Evolutionary conservation across 2,329 filamentous ascomycete species (phyloP), one percentile per base, ranked within the genome.

Genomic region (Calonectria fujianensis): DNA sequence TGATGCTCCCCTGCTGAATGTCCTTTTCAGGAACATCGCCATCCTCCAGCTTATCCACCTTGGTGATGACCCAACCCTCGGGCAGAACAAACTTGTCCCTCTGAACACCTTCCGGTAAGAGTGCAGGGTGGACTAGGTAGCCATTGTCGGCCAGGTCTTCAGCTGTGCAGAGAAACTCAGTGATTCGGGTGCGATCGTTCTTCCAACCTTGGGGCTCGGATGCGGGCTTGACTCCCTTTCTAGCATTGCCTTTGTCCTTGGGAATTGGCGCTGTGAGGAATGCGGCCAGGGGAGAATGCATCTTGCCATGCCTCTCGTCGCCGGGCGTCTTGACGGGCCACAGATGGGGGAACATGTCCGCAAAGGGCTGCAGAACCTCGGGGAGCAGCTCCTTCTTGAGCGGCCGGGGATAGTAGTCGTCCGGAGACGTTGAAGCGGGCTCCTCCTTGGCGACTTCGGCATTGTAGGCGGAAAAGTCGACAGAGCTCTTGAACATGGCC

Each of bases 271-370:
- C 92, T 6, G 93, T 94, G 76, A 98, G 90, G 87, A 98, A 96
- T 1, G 95, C 93, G 76, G 95, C 92, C 41, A 98, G 87, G 3
- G 97, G 96, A 5, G 97, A 98, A 84, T 97, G 94, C 82, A 99
- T 91, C 82, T 93, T 94, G 78, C 91, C 91, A 81, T 93, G 91
- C 82, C 93, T 94, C 78, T 95, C 94, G 83, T 98, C 96, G 5
- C 96, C 97, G 3, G 95, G 95, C 0, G 95, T 94, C 82, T 92
- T 94, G 73, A 98, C 91, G 13, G 96, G 96, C 96, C 97, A 98
- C 50, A 98, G 87, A 80, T 97, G 94, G 11, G 93, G 89, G 78
- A 99, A 98, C 83, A 98, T 94, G 74, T 95, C 91, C 51, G 94
- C 92, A 73, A 98, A 91, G 1, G 93, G 92, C 82, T 91, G 88